These are phyloP conservation scores for Sclerospora graminicola DNA, from an alignment of 352 stramenopile species.

Conservation along the genomic window DNA sequence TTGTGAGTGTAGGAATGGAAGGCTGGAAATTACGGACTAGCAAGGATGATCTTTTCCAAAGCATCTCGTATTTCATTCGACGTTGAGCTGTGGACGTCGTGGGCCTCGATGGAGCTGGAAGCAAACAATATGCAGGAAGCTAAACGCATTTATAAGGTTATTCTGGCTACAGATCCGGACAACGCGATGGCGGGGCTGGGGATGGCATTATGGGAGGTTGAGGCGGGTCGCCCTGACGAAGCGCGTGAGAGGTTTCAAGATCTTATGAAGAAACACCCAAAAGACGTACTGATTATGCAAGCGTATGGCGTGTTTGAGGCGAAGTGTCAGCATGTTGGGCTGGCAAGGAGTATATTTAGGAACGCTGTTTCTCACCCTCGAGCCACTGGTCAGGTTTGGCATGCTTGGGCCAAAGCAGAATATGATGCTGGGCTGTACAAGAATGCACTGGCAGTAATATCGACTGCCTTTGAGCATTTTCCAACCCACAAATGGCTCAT, in stretches of 20 bases:
- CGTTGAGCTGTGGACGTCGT: conserved; percentile 71
- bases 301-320: conserved; percentile 70
- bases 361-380: conserved; percentile 32
- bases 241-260: conserved; percentile 53
- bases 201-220: conserved; percentile 55
- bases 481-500: conserved; percentile 80
- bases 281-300: conserved; percentile 67
- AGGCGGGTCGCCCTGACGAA: conserved; percentile 40
- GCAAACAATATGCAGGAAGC: conserved; percentile 62
- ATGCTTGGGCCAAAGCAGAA: conserved; percentile 80
- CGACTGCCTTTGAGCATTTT: conserved; percentile 47
- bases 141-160: conserved; percentile 72
- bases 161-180: conserved; percentile 61
- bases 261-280: conserved; percentile 37
- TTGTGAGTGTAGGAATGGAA: conserved; percentile 57
- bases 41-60: conserved; percentile 81
- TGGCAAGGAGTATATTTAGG: conserved; percentile 61
- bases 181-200: conserved; percentile 66
- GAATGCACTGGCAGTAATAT: conserved; percentile 59
- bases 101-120: conserved; percentile 79
- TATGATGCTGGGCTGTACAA: conserved; percentile 68
- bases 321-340: conserved; percentile 48
- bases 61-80: conserved; percentile 66
- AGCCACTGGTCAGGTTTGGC: conserved; percentile 70
- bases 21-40: conserved; percentile 67